A percentile compares a stretch with the other conserved stretches of the same genome.
Conservation (phyloP, 768 basidiomycete genomes). For the Suillus discolor region DNA sequence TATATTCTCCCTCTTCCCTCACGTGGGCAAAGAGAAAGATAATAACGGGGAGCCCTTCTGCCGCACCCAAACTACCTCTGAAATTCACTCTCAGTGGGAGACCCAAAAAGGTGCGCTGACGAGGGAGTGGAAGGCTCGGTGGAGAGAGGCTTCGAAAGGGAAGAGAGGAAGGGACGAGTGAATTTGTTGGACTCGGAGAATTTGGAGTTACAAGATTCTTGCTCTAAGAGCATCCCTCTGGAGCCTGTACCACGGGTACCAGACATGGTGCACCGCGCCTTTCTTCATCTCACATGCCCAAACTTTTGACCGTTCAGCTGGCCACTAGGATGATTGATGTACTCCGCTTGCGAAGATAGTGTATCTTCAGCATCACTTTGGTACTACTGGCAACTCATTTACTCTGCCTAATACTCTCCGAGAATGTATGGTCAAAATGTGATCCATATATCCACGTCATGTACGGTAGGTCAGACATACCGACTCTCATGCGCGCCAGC, state of each 20-base stretch:
- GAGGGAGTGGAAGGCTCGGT: conserved; percentile 74
- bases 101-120: conserved; percentile 67
- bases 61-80: conserved; percentile 32
- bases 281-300: neutral
- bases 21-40: conserved; percentile 51
- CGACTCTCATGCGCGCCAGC: neutral
- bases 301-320: neutral
- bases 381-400: neutral
- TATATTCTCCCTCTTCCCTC: conserved; percentile 23
- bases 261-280: neutral
- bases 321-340: neutral
- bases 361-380: neutral
- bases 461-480: neutral
- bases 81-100: conserved; percentile 73
- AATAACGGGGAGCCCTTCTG: conserved; percentile 45
- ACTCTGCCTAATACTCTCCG: neutral
- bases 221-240: neutral
- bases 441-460: neutral
- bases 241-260: neutral
- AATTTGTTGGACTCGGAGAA: neutral
- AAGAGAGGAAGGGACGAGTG: conserved; percentile 51
- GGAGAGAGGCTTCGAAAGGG: conserved; percentile 74
- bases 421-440: neutral
- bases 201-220: neutral
- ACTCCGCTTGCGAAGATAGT: neutral